Percentiles rank a stretch among this genome's conserved stretches.
Evolutionary conservation across 768 basidiomycete genomes (phyloP).

Genomic region (Heimioporus sp.): DNA sequence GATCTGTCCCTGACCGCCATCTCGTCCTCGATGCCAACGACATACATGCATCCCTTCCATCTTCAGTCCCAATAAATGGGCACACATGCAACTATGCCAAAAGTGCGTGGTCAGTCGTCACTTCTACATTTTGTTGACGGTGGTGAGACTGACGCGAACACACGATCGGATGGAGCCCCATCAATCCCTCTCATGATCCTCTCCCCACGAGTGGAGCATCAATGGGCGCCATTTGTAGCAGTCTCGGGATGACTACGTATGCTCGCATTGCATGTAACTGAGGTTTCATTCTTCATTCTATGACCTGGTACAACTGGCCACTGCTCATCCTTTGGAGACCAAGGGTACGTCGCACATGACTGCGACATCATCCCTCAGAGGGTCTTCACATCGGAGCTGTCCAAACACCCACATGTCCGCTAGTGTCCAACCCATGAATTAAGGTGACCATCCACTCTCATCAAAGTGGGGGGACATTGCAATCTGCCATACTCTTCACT

Average conservation of each 20-base stretch:
- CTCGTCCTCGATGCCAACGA: slow-evolving; percentile 14
- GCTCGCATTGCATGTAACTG: not conserved
- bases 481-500: too few relatives aligned
- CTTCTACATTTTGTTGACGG: not conserved
- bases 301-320: not conserved
- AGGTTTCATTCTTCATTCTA: not conserved
- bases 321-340: too few relatives aligned
- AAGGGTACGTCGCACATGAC: too few relatives aligned
- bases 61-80: slow-evolving; percentile 22
- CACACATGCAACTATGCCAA: slow-evolving; percentile 23
- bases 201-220: slow-evolving; percentile 19
- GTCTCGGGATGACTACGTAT: not conserved
- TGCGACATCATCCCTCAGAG: too few relatives aligned
- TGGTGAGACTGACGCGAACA: not conserved
- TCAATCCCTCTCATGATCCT: slow-evolving; percentile 19
- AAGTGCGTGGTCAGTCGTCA: slow-evolving; percentile 18
- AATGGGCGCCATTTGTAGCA: slow-evolving; percentile 24
- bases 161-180: slow-evolving; percentile 8
- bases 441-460: too few relatives aligned
- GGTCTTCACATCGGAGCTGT: too few relatives aligned
- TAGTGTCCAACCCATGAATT: too few relatives aligned
- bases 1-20: slow-evolving; percentile 25
- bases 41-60: slow-evolving; percentile 13
- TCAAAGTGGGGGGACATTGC: too few relatives aligned
- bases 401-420: too few relatives aligned